Conservation (phyloP, 2,329 filamentous ascomycete species). For the Phialocephala subalpina region DNA sequence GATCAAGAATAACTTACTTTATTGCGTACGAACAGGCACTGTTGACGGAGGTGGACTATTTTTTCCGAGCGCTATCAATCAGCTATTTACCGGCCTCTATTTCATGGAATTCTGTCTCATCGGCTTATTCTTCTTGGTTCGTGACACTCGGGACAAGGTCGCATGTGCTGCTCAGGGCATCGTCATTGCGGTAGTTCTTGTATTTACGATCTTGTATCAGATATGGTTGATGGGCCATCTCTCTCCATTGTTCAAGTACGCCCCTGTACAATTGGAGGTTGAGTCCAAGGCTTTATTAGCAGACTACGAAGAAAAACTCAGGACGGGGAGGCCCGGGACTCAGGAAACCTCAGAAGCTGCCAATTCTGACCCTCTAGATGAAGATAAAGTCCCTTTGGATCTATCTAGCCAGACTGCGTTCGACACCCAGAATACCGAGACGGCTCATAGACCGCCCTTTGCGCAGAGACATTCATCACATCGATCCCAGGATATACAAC, state of each 20-base stretch:
- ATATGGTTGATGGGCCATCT: conserved; percentile 31
- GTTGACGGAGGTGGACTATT: conserved; percentile 50
- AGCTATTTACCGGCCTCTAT: conserved; percentile 37
- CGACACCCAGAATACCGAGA: conserved; percentile 18
- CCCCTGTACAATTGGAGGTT: conserved; percentile 29
- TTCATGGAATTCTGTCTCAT: conserved; percentile 36
- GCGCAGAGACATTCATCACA: conserved; percentile 60
- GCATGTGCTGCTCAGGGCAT: conserved; percentile 33
- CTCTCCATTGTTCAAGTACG: conserved; percentile 32
- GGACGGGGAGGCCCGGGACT: conserved; percentile 7
- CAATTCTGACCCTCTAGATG: conserved; percentile 24
- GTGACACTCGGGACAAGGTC: conserved; percentile 26
- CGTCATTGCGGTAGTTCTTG: conserved; percentile 34
- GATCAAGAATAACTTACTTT: conserved; percentile 66
- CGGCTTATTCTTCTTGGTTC: conserved; percentile 37
- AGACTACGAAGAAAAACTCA: conserved; percentile 26
- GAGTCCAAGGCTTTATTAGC: conserved; percentile 31
- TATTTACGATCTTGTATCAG: conserved; percentile 36
- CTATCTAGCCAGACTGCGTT: conserved; percentile 18
- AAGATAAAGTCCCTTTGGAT: conserved; percentile 23
- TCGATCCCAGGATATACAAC: conserved; percentile 70
- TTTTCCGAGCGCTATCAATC: conserved; percentile 32
- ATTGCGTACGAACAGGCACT: conserved; percentile 81
- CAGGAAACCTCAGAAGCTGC: conserved; percentile 22
- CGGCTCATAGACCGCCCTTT: conserved; percentile 24